Percentiles rank a stretch among this genome's conserved stretches.
phyloP scores from a whole-genome alignment of 2,329 filamentous ascomycete species.

The Penicillium sp. region DNA sequence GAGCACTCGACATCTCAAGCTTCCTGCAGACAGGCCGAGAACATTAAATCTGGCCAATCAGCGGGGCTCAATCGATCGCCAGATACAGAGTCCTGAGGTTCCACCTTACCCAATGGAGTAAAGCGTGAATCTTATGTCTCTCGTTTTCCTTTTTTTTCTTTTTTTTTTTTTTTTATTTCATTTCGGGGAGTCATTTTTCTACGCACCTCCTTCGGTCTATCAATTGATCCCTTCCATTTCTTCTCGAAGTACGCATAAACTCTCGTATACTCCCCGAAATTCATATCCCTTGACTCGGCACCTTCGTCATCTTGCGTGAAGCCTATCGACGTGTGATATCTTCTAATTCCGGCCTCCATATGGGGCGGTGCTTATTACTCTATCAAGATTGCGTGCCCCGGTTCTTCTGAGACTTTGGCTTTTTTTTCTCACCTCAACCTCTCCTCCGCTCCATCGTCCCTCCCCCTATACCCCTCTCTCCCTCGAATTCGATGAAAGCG shows the following conservation, averaged over 20 bases:
- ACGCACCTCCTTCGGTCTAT: neutral
- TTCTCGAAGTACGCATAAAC: conserved; percentile 1
- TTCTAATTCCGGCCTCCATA: conserved; percentile 1
- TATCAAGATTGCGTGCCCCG: conserved; percentile 5
- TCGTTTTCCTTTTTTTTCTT: neutral
- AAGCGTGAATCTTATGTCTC: neutral
- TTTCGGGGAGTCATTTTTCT: neutral
- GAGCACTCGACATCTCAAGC: neutral
- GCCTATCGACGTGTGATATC: neutral
- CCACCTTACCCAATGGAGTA: neutral
- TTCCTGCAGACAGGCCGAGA: neutral
- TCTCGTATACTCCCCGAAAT: neutral
- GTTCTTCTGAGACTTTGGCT: conserved; percentile 3
- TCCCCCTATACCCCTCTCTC: conserved; percentile 6
- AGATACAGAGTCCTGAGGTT: neutral
- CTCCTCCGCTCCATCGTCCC: conserved; percentile 7
- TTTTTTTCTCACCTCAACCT: conserved; percentile 2
- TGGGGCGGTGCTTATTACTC: conserved; percentile 8
- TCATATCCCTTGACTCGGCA: conserved; percentile 8
- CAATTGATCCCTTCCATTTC: neutral
- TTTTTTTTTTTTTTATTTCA: neutral
- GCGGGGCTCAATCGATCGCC: neutral
- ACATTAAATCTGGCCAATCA: conserved; percentile 1
- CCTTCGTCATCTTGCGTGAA: conserved; percentile 9
- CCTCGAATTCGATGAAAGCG: conserved; percentile 7